These are phyloP conservation scores for Aegilops longissima DNA, from an alignment of 176 grass and related monocot genomes.

Conservation along the genomic window DNA sequence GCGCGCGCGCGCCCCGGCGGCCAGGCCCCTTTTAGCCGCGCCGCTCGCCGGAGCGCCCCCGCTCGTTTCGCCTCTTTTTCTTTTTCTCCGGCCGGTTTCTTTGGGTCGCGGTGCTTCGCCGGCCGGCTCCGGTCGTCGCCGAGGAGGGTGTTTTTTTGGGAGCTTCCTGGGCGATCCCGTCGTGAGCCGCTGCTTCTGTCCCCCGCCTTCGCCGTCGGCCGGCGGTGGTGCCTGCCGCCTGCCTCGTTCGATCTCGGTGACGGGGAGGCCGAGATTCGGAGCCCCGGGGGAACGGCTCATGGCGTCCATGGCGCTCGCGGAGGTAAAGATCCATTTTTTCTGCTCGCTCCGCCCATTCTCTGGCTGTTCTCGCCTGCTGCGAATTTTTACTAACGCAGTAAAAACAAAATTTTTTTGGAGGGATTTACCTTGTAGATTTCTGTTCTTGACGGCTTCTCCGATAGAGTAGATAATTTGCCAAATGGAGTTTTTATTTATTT, in stretches of 20 bases:
- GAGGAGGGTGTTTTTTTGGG: neutral
- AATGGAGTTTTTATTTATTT: neutral
- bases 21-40: neutral
- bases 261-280: neutral
- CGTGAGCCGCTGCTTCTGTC: neutral
- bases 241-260: neutral
- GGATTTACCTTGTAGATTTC: neutral
- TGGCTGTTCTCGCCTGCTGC: neutral
- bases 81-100: neutral
- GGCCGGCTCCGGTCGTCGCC: neutral
- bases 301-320: conserved; percentile 20
- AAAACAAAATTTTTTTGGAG: neutral
- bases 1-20: neutral
- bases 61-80: neutral
- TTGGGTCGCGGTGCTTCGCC: neutral
- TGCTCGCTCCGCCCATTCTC: neutral
- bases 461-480: neutral
- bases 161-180: neutral
- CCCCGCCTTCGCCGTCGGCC: neutral
- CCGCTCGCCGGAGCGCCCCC: neutral
- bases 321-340: conserved; percentile 22
- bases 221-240: neutral
- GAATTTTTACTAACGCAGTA: neutral
- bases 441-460: neutral
- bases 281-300: neutral